Evolutionary conservation across 371 early-diverging fungal genomes (phyloP).

Genomic region (Rhizomucor pusillus): DNA sequence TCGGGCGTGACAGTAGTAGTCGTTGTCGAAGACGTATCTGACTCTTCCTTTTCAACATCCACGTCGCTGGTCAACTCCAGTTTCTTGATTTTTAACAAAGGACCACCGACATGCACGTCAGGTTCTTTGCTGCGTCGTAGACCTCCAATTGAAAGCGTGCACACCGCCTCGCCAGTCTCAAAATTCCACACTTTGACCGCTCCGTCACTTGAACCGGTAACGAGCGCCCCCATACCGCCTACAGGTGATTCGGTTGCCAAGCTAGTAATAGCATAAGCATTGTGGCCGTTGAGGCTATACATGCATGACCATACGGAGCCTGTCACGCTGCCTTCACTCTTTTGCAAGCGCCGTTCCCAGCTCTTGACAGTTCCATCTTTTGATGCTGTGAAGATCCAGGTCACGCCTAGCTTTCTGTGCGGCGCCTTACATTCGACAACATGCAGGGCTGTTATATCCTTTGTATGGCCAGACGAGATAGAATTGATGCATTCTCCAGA

Average conservation of each 20-base stretch:
- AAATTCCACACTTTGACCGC: conserved; percentile 79
- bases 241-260: conserved; percentile 26
- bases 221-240: conserved; percentile 33
- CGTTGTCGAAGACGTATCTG: background rate
- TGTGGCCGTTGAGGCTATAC: conserved; percentile 23
- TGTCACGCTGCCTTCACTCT: conserved; percentile 2
- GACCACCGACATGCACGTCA: conserved; percentile 18
- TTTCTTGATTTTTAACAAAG: conserved; percentile 19
- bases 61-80: background rate
- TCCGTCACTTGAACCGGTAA: conserved; percentile 79
- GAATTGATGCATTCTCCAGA: conserved; percentile 32
- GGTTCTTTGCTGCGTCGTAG: conserved; percentile 3
- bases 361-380: conserved; percentile 36
- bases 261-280: conserved; percentile 20
- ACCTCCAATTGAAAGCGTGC: conserved; percentile 29
- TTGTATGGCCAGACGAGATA: conserved; percentile 19
- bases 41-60: background rate
- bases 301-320: conserved; percentile 22
- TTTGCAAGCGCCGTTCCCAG: conserved; percentile 30
- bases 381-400: conserved; percentile 28
- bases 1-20: conserved; percentile 5
- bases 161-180: conserved; percentile 57
- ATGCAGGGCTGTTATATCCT: conserved; percentile 21
- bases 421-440: conserved; percentile 23
- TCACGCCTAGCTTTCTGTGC: conserved; percentile 19